Base-by-base conservation (phyloP, 2,329 filamentous ascomycete species). In the Pestalotiopsis sp. region DNA sequence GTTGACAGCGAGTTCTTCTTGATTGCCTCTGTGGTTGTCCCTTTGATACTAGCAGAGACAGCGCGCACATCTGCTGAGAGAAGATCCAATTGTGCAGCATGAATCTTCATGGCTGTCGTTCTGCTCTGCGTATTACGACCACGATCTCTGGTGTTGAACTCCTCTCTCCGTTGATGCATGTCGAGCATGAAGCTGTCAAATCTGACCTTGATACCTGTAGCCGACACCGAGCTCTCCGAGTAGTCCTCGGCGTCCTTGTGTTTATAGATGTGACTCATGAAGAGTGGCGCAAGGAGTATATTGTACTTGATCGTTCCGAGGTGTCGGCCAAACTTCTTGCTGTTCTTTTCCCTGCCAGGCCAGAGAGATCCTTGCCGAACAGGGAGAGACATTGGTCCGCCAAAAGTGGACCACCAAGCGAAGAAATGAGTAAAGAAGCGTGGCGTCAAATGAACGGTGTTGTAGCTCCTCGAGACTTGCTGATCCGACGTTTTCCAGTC, bases 241-340 rank as follows among this genome's bases (percentile, higher is more conserved):
- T 93, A 93, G 70, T 97, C 94, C 76, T 98, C 95, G 0, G 90
- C 90, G 76, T 99, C 96, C 78, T 98, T 98, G 83, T 99, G 96
- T 80, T 98, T 98, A 83, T 99, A 99, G 40, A 99, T 94, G 75
- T 99, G 96, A 74, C 95, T 97, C 71, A 99, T 89, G 79, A 97
- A 99, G 2, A 99, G 83, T 0, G 96, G 96, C 2, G 96, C 97
- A 17, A 99, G 85, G 3, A 98, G 86, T 25, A 99, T 83, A 71
- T 95, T 98, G 83, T 98, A 98, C 84, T 99, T 99, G 84, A 99
- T 95, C 9, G 97, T 99, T n/a, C 94, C 95, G 70, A 99, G 84
- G 80, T 99, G 97, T 64, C 96, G 90, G 14, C 95, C 95, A 78
- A 99, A 99, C 79, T 99, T 99, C 83, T 99, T 99, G 85, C 94